A percentile compares a stretch with the other conserved stretches of the same genome.
Evolutionary conservation across 139 green algal genomes (phyloP).

Genomic region (Deuterostichococcus epilithicus): DNA sequence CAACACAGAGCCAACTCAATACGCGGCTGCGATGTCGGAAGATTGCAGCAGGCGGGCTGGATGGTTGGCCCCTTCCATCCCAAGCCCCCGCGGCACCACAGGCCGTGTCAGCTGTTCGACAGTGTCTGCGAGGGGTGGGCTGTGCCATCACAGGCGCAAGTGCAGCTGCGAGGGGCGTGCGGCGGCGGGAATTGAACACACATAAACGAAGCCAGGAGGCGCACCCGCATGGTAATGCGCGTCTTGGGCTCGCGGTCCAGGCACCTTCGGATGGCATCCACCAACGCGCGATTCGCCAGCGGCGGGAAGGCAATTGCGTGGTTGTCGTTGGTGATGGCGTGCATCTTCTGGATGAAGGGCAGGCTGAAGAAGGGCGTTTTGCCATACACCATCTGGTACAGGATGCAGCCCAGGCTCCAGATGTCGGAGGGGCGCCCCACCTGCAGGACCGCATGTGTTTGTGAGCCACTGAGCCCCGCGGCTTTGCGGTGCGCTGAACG

Average conservation of each 20-base stretch:
- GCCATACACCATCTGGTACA: constrained; percentile 97
- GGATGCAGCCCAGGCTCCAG: constrained; percentile 94
- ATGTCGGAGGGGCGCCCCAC: constrained; percentile 87
- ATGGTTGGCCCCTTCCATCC: no score
- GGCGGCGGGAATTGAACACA: no score
- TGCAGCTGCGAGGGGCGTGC: no score
- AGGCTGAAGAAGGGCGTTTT: constrained; percentile 78
- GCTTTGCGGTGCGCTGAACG: no score
- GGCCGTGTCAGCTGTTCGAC: no score
- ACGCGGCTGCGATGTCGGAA: no score
- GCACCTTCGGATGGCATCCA: constrained; percentile 78
- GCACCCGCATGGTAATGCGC: constrained; percentile 77
- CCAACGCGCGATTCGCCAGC: constrained; percentile 55
- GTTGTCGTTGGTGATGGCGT: constrained; percentile 78
- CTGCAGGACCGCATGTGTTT: constrained; percentile 12
- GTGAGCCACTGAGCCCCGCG: no score
- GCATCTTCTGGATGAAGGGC: constrained; percentile 92
- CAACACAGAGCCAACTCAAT: no score
- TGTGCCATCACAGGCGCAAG: no score
- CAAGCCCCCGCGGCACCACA: no score
- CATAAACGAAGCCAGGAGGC: background rate
- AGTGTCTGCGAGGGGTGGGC: no score
- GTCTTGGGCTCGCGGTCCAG: constrained; percentile 77
- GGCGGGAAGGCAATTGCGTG: constrained; percentile 63
- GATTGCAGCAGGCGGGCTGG: no score